These are phyloP conservation scores for Ustilago trichophora DNA, from an alignment of 1,284 basidiomycete species.

Conservation along the genomic window DNA sequence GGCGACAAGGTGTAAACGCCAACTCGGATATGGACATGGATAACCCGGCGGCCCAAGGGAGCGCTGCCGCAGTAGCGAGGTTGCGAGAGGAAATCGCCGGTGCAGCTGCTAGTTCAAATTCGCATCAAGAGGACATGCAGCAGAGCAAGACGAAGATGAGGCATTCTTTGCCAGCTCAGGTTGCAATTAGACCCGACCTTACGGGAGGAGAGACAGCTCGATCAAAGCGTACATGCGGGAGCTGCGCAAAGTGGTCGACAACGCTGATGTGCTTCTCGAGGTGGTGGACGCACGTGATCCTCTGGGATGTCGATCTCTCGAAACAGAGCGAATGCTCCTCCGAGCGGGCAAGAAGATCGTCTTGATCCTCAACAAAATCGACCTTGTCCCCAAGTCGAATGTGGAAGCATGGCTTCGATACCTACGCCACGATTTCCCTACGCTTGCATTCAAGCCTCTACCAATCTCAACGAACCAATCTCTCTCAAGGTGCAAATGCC, in stretches of 20 bases:
- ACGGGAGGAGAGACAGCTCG: constrained; percentile 56
- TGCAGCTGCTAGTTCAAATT: constrained; percentile 25
- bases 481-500: constrained; percentile 45
- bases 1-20: not conserved
- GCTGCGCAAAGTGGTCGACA: constrained; percentile 90
- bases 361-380: constrained; percentile 51
- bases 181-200: constrained; percentile 35
- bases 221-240: constrained; percentile 68
- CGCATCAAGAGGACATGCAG: not conserved
- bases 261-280: constrained; percentile 82
- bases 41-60: constrained; percentile 2
- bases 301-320: constrained; percentile 70
- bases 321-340: constrained; percentile 55
- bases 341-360: constrained; percentile 59
- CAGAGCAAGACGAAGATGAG: not conserved
- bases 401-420: constrained; percentile 90
- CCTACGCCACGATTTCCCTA: constrained; percentile 89
- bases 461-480: constrained; percentile 81
- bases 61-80: constrained; percentile 9
- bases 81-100: constrained; percentile 21
- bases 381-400: constrained; percentile 85
- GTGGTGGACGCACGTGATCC: constrained; percentile 65
- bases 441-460: constrained; percentile 89
- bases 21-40: constrained; percentile 5
- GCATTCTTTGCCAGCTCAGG: not conserved